These are phyloP conservation scores for Xeromyces bisporus DNA, from an alignment of 495 filamentous ascomycete genomes.

Conservation along the genomic window DNA sequence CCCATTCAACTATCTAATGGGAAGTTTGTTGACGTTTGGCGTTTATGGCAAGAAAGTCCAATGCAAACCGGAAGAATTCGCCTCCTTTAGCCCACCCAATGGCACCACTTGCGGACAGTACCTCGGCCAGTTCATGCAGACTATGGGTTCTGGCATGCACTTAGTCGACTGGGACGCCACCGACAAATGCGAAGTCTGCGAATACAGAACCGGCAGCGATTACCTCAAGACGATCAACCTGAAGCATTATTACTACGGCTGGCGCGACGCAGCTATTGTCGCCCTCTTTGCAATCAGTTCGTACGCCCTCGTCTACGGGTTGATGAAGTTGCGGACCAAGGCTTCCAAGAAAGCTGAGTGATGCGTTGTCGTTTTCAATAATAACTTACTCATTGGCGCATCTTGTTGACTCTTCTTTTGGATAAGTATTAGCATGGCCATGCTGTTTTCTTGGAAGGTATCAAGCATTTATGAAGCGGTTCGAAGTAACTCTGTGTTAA, in stretches of 20 bases:
- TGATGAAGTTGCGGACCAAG: slow-evolving; percentile 27
- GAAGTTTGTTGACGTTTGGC: slow-evolving; percentile 37
- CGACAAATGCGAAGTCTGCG: slow-evolving; percentile 41
- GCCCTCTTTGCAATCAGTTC: slow-evolving; percentile 28
- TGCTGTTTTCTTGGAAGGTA: no score
- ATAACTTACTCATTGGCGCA: no score
- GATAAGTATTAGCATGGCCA: no score
- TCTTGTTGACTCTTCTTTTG: no score
- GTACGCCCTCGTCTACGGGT: slow-evolving; percentile 28
- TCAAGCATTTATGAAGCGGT: no score
- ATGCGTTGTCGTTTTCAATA: no score
- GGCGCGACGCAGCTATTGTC: slow-evolving; percentile 27
- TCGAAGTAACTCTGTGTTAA: no score
- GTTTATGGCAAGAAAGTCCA: slow-evolving; percentile 37
- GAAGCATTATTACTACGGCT: slow-evolving; percentile 26
- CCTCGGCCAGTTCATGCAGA: slow-evolving; percentile 29
- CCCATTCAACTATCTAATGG: slow-evolving; percentile 53
- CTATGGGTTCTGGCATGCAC: slow-evolving; percentile 29
- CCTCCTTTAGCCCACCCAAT: slow-evolving; percentile 36
- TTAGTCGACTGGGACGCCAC: slow-evolving; percentile 38
- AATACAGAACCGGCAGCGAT: slow-evolving; percentile 21
- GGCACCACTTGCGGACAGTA: slow-evolving; percentile 41
- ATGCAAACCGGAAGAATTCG: slow-evolving; percentile 41
- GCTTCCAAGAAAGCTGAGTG: slow-evolving; percentile 8
- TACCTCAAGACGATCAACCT: slow-evolving; percentile 23